phyloP scores from a whole-genome alignment of 805 yeast species.

The Monosporozyma aquatica region DNA sequence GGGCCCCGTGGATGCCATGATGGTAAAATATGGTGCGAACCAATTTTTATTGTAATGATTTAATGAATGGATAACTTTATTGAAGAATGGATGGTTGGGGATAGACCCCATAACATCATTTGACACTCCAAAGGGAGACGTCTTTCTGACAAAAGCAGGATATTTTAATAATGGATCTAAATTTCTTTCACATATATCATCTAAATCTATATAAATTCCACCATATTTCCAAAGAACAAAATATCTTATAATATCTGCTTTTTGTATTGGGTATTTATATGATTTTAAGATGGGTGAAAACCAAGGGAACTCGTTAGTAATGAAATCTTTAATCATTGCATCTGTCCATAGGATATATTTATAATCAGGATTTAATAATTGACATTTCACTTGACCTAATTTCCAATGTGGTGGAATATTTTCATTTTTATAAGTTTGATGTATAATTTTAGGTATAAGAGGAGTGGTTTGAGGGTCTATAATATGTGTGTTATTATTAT shows the following conservation, averaged over 20 bases:
- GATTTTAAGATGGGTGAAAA: conserved; percentile 67
- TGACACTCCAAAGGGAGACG: conserved; percentile 82
- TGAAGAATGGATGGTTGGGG: conserved; percentile 78
- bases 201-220: conserved; percentile 82
- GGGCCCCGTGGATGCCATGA: conserved; percentile 92
- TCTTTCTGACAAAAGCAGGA: conserved; percentile 78
- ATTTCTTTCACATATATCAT: conserved; percentile 71
- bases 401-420: conserved; percentile 75
- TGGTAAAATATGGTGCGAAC: conserved; percentile 78
- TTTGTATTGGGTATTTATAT: conserved; percentile 70
- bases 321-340: conserved; percentile 67
- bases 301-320: conserved; percentile 77
- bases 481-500: no score
- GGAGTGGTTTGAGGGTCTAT: no score
- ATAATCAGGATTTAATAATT: conserved; percentile 74
- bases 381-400: conserved; percentile 64
- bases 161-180: conserved; percentile 71
- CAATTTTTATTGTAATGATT: conserved; percentile 60
- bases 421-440: conserved; percentile 78
- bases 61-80: conserved; percentile 55
- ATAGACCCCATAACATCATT: conserved; percentile 88
- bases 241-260: conserved; percentile 87
- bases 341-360: conserved; percentile 87
- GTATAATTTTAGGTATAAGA: conserved; percentile 85
- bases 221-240: conserved; percentile 76